Base-by-base conservation (phyloP, 2,329 filamentous ascomycete species). In the Hypoxylon sp. region DNA sequence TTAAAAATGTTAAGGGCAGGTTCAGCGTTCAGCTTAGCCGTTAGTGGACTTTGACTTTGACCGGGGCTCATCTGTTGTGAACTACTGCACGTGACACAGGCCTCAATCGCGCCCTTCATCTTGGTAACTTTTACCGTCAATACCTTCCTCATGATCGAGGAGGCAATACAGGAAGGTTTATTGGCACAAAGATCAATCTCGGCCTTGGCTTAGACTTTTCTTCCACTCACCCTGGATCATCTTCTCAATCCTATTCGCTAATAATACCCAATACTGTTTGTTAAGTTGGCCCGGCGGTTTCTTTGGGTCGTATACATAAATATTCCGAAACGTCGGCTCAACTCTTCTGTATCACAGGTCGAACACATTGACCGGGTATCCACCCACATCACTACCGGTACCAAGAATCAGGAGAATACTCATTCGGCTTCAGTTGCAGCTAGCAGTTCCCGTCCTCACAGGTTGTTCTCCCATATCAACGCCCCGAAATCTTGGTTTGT, bases 381-480 rank as follows among this genome's bases (percentile, higher is more conserved):
- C 68, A 70, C 68, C 62, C 54, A 65, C 63, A 70, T 66, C 68
- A 70, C 65, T 63, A 66, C 56, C 65, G 32, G 63, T 63, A 66
- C 56, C 65, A 28, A 58, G 56, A 40, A 62, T 64, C 60, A 53
- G 46, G 40, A 52, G 50, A 51, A 59, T 24, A 20, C 30, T 36
- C 33, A 38, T 51, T 58, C 44, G 30, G 52, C 48, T 49, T 36
- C 44, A 42, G 42, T 59, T 33, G 6, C 62, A 45, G 50, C 58
- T 20, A 54, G 52, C 51, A 20, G 40, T 14, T 24, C 32, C 28
- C 40, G 5, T 36, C 12, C 22, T 46, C 18, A 18, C n/a, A 20
- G 18, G 46, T 33, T 33, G 18, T 50, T 49, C 33, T 42, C 22
- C 38, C 30, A 33, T 57, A 20, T 30, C 24, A 16, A 46, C 24